Percentiles rank a stretch among this genome's conserved stretches.
Conservation (phyloP, 2,329 filamentous ascomycete species). For the Venturia aucupariae region DNA sequence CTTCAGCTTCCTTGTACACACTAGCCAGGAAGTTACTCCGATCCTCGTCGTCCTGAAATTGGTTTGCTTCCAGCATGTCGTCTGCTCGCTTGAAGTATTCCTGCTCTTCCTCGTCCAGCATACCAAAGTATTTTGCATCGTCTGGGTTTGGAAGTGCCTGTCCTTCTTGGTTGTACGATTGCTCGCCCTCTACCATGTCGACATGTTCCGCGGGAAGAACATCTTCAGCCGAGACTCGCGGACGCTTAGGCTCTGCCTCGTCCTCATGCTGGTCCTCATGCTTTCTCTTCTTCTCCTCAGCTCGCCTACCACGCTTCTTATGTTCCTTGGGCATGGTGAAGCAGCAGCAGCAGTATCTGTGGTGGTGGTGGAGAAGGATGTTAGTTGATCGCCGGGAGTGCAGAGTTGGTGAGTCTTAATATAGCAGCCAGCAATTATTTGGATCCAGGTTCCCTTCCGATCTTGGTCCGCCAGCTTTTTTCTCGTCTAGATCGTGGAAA, state of each 20-base stretch:
- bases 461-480: neutral
- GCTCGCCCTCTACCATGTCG: conserved; percentile 16
- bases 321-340: conserved; percentile 48
- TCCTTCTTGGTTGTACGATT: conserved; percentile 13
- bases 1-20: conserved; percentile 76
- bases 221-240: conserved; percentile 16
- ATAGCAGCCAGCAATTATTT: neutral
- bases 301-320: conserved; percentile 49
- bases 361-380: too few relatives aligned
- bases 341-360: neutral
- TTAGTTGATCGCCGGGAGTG: too few relatives aligned
- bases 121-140: conserved; percentile 78
- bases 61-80: conserved; percentile 80
- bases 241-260: conserved; percentile 27
- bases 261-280: conserved; percentile 35
- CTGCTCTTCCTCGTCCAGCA: conserved; percentile 86
- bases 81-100: conserved; percentile 91
- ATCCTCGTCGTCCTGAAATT: conserved; percentile 66
- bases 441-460: neutral
- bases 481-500: neutral
- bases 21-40: conserved; percentile 54
- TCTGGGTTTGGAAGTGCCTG: conserved; percentile 23
- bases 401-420: neutral
- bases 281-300: conserved; percentile 42
- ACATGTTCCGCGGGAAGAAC: conserved; percentile 16